Base-by-base conservation (phyloP, 2,329 filamentous ascomycete genomes). In the Ceratocystis cubensis region DNA sequence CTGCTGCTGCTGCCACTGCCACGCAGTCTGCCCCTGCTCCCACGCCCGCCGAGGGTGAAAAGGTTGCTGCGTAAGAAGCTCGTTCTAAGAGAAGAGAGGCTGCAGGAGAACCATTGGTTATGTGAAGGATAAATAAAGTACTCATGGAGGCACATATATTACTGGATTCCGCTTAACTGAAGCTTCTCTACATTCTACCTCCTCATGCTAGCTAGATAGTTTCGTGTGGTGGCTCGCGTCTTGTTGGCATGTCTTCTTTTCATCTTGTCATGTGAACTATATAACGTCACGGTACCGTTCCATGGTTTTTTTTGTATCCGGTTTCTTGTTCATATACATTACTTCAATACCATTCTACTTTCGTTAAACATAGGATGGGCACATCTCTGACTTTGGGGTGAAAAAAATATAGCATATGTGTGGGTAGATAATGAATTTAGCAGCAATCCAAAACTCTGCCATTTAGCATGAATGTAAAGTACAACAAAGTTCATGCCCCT, bases 11-110 rank as follows among this genome's bases (percentile, higher is more conserved):
- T 56, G 50, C 56, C 10, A 64, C 74, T 66, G 72, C 71, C 33
- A 68, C 70, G 17, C 70, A 74, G 65, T 72, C 70, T 5, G 74
- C 72, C 20, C 72, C 72, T 50, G 74, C 74, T 2, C 72, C 73
- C 7, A 74, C 71, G 20, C 71, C 73, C 10, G 74, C 71, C 45
- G 74, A 72, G 45, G 75, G 73, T 65, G 75, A 75, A 69, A 73
- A 75, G 59, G 75, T 73, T 41, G 70, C 73, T 30, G 73, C 74
- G 68, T 71, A 75, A 45, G 74, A 73, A 71, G 75, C 73, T 69
- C 71, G 17, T 41, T 44, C 10, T 13, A 41, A 41, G 13, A 15
- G 10, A 41, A 66, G 7, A 48, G 67, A 53, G 61, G 56, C 63
- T 48, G 20, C 25, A 25, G 53, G 8, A 57, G 33, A 57, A 28